Base-by-base conservation (phyloP, 2,329 filamentous ascomycete genomes). In the Penicillium polonicum region DNA sequence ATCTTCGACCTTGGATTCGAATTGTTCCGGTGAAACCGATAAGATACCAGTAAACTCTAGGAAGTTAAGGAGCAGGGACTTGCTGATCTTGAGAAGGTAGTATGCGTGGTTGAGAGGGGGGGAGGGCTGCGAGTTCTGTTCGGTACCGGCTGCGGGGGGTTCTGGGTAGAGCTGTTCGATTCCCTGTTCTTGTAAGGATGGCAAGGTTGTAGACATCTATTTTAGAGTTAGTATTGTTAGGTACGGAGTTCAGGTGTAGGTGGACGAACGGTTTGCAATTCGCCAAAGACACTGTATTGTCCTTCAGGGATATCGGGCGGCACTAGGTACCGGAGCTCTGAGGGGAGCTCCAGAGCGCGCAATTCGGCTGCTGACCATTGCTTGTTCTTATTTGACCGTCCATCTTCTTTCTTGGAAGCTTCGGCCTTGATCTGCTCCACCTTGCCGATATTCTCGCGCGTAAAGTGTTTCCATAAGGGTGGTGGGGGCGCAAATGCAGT, bases 401-500 rank as follows among this genome's bases (percentile, higher is more conserved):
- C 65, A 33, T 71, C 63, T 29, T 67, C 64, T 4, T 59, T 60
- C 46, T 70, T 69, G 15, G 68, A 68, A 4, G 70, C 65, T 42
- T 77, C 71, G 25, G 74, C 74, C 63, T 81, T 82, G 52, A 83
- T 70, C 39, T 81, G 70, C 55, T 81, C 75, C 25, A 89, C 76
- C 48, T 85, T 85, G 15, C 84, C 76, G 52, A 90, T 69, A 70
- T 93, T 95, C 29, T 88, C 85, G 3, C 85, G 74, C 0, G 91
- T 96, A 76, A 97, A 97, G 72, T 90, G 83, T 65, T 88, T 88
- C 87, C 90, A 97, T 78, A 97, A 96, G 0, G 88, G 87, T 27
- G 94, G 94, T 27, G 94, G 94, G 52, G 89, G 85, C 25, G 94
- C 93, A 72, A 92, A 96, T 41, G 88, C 85, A 25, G 88, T 85